Conservation (phyloP, 2,329 filamentous ascomycete genomes). For the Fusarium sp. region DNA sequence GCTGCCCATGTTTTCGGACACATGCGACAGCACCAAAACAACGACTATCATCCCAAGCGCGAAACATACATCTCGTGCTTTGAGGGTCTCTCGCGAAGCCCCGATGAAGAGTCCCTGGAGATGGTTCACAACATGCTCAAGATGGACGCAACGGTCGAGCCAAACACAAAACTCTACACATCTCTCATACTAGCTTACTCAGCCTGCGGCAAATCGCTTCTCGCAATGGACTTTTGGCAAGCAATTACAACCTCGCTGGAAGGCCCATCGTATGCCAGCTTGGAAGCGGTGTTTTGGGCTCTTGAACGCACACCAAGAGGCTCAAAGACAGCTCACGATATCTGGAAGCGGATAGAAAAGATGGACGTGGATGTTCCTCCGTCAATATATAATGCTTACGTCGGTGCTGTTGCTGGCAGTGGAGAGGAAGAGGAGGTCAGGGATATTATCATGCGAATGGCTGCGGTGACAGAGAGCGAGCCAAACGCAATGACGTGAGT, state of each 20-base stretch:
- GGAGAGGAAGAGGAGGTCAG: constrained; percentile 74
- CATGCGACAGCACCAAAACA: constrained; percentile 82
- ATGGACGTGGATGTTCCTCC: constrained; percentile 83
- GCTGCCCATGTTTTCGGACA: constrained; percentile 87
- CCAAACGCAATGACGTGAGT: constrained; percentile 79
- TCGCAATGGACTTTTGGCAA: constrained; percentile 81
- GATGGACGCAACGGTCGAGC: constrained; percentile 82
- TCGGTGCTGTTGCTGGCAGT: constrained; percentile 78
- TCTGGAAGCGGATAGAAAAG: constrained; percentile 75
- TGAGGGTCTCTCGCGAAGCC: constrained; percentile 72
- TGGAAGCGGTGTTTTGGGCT: constrained; percentile 82
- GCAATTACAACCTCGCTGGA: constrained; percentile 85
- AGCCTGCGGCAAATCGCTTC: constrained; percentile 69
- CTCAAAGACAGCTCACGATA: constrained; percentile 67
- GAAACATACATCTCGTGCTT: constrained; percentile 83
- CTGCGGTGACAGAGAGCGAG: constrained; percentile 69
- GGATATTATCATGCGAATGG: constrained; percentile 71
- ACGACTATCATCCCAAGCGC: constrained; percentile 69
- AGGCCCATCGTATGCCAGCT: constrained; percentile 82
- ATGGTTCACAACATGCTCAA: constrained; percentile 94
- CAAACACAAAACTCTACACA: constrained; percentile 80
- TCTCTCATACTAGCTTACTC: constrained; percentile 88
- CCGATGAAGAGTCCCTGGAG: constrained; percentile 68
- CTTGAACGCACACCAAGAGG: constrained; percentile 72
- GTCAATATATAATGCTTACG: constrained; percentile 78